Evolutionary conservation across 371 early-diverging fungal species (phyloP).

Genomic region (Lichtheimia hyalospora): DNA sequence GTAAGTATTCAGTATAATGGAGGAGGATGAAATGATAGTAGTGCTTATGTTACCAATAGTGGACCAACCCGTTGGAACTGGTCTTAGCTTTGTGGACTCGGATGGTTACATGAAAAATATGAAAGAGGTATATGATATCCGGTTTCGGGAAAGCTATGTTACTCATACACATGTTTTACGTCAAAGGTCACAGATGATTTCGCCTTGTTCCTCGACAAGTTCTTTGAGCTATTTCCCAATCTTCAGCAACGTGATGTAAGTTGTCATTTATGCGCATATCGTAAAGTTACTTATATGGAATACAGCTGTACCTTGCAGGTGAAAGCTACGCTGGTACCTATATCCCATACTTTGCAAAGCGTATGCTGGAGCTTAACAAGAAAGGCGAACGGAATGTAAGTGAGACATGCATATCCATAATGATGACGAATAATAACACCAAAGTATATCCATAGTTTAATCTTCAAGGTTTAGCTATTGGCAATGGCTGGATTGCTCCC

Average conservation of each 20-base stretch:
- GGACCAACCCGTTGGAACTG: conserved; percentile 89
- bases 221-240: conserved; percentile 66
- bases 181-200: conserved; percentile 56
- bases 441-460: conserved; percentile 35
- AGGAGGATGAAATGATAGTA: not conserved
- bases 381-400: conserved; percentile 18
- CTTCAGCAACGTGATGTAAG: conserved; percentile 49
- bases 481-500: conserved; percentile 91
- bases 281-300: conserved; percentile 23
- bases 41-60: conserved; percentile 41
- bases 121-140: conserved; percentile 30
- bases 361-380: conserved; percentile 56
- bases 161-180: not conserved
- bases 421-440: too few species aligned
- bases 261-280: conserved; percentile 11
- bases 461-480: conserved; percentile 72
- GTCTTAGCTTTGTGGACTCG: conserved; percentile 61
- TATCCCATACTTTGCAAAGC: conserved; percentile 77
- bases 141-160: not conserved
- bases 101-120: conserved; percentile 40
- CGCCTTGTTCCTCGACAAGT: conserved; percentile 60
- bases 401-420: not conserved
- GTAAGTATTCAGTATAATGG: conserved; percentile 32
- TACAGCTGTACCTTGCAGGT: conserved; percentile 70
- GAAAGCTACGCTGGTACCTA: conserved; percentile 89